Evolutionary conservation across 1,284 basidiomycete species (phyloP).

Genomic region (Ustilago curta): DNA sequence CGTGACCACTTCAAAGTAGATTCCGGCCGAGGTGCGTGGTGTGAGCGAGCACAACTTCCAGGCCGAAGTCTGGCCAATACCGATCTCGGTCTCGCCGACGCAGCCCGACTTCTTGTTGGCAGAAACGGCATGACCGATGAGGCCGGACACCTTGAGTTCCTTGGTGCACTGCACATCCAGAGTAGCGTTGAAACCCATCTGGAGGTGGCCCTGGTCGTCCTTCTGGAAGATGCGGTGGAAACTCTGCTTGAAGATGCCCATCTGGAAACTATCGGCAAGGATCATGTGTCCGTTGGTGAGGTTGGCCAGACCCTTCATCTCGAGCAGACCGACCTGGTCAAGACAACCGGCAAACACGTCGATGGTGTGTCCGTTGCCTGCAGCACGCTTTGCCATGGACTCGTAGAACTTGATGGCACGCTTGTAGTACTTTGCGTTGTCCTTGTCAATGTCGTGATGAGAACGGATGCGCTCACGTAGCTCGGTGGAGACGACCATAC

Average conservation of each 20-base stretch:
- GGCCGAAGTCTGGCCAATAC: slow-evolving; percentile 98
- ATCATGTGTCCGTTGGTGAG: slow-evolving; percentile 97
- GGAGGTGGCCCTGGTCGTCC: slow-evolving; percentile 89
- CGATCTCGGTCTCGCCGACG: slow-evolving; percentile 99
- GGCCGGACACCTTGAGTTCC: slow-evolving; percentile 96
- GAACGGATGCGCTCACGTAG: slow-evolving; percentile 97
- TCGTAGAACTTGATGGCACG: slow-evolving; percentile 98
- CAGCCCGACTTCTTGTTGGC: slow-evolving; percentile 95
- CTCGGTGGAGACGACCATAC: slow-evolving; percentile 95
- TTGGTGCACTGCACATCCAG: slow-evolving; percentile 99
- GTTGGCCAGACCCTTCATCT: slow-evolving; percentile 96
- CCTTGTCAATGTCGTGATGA: slow-evolving; percentile 98
- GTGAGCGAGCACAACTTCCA: slow-evolving; percentile 96
- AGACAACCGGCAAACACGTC: slow-evolving; percentile 97
- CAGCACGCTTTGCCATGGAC: slow-evolving; percentile 89
- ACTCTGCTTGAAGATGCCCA: slow-evolving; percentile 98
- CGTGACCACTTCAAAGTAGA: slow-evolving; percentile 99
- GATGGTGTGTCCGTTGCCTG: slow-evolving; percentile 92
- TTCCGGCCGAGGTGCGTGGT: slow-evolving; percentile 87
- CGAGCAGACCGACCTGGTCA: slow-evolving; percentile 95
- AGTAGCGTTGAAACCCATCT: slow-evolving; percentile 99
- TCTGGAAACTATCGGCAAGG: slow-evolving; percentile 95
- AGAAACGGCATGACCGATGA: slow-evolving; percentile 97
- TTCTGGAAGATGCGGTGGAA: slow-evolving; percentile 95
- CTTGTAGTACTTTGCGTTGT: slow-evolving; percentile 97